phyloP scores from a whole-genome alignment of 2,329 filamentous ascomycete species.

The Alternaria burnsii region DNA sequence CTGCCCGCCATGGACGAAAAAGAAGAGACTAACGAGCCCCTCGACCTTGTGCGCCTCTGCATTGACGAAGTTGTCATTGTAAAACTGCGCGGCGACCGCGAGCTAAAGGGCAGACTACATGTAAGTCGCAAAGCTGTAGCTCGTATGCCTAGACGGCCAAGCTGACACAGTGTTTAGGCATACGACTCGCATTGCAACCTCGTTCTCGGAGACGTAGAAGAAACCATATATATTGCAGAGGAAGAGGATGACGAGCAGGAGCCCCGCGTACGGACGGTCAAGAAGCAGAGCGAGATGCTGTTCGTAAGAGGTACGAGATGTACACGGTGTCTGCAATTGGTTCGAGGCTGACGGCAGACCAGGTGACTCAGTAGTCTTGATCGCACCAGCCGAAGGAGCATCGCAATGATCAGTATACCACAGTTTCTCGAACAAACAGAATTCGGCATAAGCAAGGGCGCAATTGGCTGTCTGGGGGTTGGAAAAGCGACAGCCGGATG shows the following conservation, averaged over 20 bases:
- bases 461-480: background rate
- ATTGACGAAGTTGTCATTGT: slow-evolving; percentile 97
- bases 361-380: slow-evolving; percentile 62
- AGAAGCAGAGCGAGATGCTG: slow-evolving; percentile 98
- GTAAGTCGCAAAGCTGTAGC: slow-evolving; percentile 59
- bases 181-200: slow-evolving; percentile 99
- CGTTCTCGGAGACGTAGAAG: slow-evolving; percentile 93
- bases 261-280: slow-evolving; percentile 70
- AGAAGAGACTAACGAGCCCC: slow-evolving; percentile 83
- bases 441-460: slow-evolving; percentile 4
- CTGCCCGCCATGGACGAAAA: slow-evolving; percentile 77
- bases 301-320: slow-evolving; percentile 82
- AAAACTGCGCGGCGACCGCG: slow-evolving; percentile 93
- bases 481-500: background rate
- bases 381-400: slow-evolving; percentile 51
- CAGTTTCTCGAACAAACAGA: slow-evolving; percentile 13
- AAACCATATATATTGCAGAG: slow-evolving; percentile 93
- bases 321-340: background rate
- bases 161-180: slow-evolving; percentile 66
- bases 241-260: slow-evolving; percentile 84
- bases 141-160: background rate
- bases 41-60: slow-evolving; percentile 93
- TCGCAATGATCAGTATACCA: slow-evolving; percentile 32
- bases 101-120: slow-evolving; percentile 93
- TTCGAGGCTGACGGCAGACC: slow-evolving; percentile 7